phyloP scores from a whole-genome alignment of 2,329 filamentous ascomycete genomes.

The Tolypocladium ovalisporum region DNA sequence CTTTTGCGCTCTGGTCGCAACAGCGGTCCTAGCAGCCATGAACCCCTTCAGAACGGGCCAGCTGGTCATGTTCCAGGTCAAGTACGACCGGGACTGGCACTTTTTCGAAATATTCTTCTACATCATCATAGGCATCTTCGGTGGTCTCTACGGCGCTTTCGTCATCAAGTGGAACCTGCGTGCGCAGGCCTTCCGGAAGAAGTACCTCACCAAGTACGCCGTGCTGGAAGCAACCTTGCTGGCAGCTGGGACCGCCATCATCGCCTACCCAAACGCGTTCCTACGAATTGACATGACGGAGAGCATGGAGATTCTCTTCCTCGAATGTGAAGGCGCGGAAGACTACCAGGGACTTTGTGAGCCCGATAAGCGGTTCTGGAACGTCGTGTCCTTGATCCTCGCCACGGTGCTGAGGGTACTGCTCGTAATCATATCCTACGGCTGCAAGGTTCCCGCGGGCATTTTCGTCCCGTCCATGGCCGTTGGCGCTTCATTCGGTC shows the following conservation, averaged over 20 bases:
- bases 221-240: conserved; percentile 79
- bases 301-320: conserved; percentile 96
- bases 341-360: conserved; percentile 89
- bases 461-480: conserved; percentile 99
- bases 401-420: conserved; percentile 74
- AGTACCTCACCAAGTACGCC: conserved; percentile 74
- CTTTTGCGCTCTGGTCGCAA: conserved; percentile 92
- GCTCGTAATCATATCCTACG: conserved; percentile 90
- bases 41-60: conserved; percentile 96
- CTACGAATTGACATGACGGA: conserved; percentile 97
- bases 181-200: conserved; percentile 86
- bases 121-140: conserved; percentile 81
- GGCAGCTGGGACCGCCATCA: conserved; percentile 70
- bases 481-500: conserved; percentile 85
- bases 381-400: conserved; percentile 65
- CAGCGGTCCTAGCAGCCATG: conserved; percentile 85
- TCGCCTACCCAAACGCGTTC: conserved; percentile 97
- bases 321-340: conserved; percentile 81
- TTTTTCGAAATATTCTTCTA: conserved; percentile 95
- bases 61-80: conserved; percentile 97
- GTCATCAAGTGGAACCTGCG: conserved; percentile 97
- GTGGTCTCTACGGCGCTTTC: conserved; percentile 88
- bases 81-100: conserved; percentile 93
- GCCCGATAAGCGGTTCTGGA: conserved; percentile 59
- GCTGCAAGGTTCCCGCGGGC: conserved; percentile 93